Evolutionary conservation across 169 alveolate genomes (phyloP).

Genomic region (Cardiosporidium cionae): DNA sequence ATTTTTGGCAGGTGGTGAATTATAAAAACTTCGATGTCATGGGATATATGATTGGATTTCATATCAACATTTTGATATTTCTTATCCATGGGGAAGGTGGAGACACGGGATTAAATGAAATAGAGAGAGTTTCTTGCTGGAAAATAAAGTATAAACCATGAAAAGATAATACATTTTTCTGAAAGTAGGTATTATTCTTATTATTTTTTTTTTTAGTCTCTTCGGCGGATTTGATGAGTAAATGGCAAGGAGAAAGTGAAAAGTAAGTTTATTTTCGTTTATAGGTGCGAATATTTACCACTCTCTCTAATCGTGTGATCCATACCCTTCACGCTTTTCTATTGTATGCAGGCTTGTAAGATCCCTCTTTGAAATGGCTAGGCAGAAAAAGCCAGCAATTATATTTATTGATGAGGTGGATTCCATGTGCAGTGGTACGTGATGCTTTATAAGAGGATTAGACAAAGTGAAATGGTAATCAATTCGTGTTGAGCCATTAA

Average conservation of each 20-base stretch:
- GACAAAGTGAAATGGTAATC: neutral
- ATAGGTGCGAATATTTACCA: no score
- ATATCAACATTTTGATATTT: no score
- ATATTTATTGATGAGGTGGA: constrained; percentile 98
- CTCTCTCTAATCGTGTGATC: no score
- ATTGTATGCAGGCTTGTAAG: constrained; percentile 33
- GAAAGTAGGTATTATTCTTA: no score
- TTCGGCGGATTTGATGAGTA: constrained; percentile 92
- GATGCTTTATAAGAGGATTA: neutral
- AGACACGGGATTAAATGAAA: no score
- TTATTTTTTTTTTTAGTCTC: constrained; percentile 57
- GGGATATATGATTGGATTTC: neutral
- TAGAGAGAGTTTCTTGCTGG: no score
- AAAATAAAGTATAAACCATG: no score
- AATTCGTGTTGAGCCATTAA: neutral
- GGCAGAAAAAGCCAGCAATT: constrained; percentile 89
- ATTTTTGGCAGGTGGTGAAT: constrained; percentile 28
- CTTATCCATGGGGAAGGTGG: no score
- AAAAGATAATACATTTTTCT: no score
- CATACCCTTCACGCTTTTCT: neutral
- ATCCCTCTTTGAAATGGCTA: constrained; percentile 87
- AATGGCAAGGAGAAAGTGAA: constrained; percentile 99
- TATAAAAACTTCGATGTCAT: neutral
- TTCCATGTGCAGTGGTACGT: constrained; percentile 85
- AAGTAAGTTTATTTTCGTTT: constrained; percentile 61